Conservation (phyloP, 1,284 basidiomycete species). For the Cryptococcus neoformans region DNA sequence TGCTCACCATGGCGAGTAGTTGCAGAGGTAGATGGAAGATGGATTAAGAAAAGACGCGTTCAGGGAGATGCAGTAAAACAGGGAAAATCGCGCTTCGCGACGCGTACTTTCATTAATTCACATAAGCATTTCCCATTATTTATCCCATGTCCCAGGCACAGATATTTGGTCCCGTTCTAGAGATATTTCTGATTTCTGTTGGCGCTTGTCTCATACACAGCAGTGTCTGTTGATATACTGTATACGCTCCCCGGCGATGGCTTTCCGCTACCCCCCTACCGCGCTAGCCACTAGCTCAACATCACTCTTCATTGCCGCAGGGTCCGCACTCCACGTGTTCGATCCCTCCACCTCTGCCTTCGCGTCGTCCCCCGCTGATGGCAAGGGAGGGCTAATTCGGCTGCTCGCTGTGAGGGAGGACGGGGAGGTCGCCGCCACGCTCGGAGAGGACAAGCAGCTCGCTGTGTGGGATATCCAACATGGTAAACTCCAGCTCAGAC, state of each 20-base stretch:
- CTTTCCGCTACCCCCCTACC: constrained; percentile 11
- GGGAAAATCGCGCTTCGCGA: background rate
- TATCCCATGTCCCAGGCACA: background rate
- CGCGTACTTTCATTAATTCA: constrained; percentile 3
- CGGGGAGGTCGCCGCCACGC: constrained; percentile 59
- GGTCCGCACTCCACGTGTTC: constrained; percentile 61
- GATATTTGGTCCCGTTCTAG: constrained; percentile 3
- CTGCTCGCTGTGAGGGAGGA: constrained; percentile 58
- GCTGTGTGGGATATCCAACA: constrained; percentile 63
- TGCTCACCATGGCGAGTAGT: constrained; percentile 6
- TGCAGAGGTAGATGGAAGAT: background rate
- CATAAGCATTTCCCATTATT: background rate
- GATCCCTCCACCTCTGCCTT: constrained; percentile 52
- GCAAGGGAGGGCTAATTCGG: constrained; percentile 53
- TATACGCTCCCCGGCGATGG: background rate
- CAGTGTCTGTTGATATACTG: too few relatives aligned
- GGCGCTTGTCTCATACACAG: background rate
- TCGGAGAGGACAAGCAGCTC: constrained; percentile 74
- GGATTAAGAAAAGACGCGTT: constrained; percentile 8
- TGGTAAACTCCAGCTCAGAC: constrained; percentile 58
- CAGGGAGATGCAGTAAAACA: background rate
- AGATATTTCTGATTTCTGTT: background rate
- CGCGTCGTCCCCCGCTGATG: constrained; percentile 4
- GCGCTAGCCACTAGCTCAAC: constrained; percentile 35
- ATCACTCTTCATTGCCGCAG: constrained; percentile 58